phyloP scores from a whole-genome alignment of 2,329 filamentous ascomycete species.

The Penicillium sp. region DNA sequence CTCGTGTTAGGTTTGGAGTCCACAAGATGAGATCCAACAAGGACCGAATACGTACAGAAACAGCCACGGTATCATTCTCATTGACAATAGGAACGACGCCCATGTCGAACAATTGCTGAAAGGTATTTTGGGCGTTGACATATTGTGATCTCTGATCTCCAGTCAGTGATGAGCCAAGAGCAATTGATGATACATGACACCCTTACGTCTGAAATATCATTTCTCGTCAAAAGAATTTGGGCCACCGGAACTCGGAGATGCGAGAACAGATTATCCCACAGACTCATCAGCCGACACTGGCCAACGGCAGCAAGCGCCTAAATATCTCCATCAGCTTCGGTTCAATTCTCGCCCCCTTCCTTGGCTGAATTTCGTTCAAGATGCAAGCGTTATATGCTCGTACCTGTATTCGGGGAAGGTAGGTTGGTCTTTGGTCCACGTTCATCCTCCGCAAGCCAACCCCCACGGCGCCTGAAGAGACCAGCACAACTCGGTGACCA shows the following conservation, averaged over 20 bases:
- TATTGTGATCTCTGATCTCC: conserved; percentile 72
- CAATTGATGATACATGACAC: not conserved
- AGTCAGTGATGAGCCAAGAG: conserved; percentile 10
- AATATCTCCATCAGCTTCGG: conserved; percentile 4
- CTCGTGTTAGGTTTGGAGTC: not conserved
- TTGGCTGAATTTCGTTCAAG: no score
- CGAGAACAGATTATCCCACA: conserved; percentile 90
- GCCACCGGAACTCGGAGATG: conserved; percentile 87
- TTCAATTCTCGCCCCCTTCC: not conserved
- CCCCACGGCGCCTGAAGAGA: conserved; percentile 94
- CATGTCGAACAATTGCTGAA: conserved; percentile 84
- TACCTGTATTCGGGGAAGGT: conserved; percentile 81
- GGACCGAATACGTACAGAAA: conserved; percentile 54
- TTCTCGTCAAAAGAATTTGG: conserved; percentile 88
- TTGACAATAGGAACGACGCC: conserved; percentile 98
- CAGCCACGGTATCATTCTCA: conserved; percentile 94
- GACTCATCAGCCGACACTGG: conserved; percentile 87
- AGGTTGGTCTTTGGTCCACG: conserved; percentile 78
- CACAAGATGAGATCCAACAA: not conserved
- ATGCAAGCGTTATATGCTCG: conserved; percentile 3
- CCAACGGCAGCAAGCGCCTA: conserved; percentile 90
- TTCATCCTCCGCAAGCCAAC: conserved; percentile 90
- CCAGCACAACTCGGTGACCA: conserved; percentile 91
- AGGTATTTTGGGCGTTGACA: conserved; percentile 92
- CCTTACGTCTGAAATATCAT: conserved; percentile 87